phyloP scores from a whole-genome alignment of 805 yeast species.

The Hanseniaspora hatyaiensis region DNA sequence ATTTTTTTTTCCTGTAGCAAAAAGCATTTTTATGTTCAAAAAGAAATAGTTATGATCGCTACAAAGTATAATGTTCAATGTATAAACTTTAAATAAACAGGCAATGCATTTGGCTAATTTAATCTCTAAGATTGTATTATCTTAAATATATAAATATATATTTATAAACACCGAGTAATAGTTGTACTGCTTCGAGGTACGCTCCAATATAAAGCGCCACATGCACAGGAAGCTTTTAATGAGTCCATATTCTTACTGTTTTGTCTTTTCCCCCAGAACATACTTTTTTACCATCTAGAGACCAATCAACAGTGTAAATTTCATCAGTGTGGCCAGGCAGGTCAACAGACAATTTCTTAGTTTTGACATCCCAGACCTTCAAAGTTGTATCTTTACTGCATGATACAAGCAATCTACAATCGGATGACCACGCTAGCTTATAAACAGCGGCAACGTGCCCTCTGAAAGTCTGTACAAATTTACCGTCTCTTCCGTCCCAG shows the following conservation, averaged over 20 bases:
- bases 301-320: constrained; percentile 96
- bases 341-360: constrained; percentile 73
- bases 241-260: constrained; percentile 89
- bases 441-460: constrained; percentile 98
- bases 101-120: no score
- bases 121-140: no score
- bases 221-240: no score
- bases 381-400: constrained; percentile 93
- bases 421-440: constrained; percentile 96
- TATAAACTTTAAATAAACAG: no score
- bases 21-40: no score
- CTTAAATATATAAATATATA: no score
- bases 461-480: constrained; percentile 75
- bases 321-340: constrained; percentile 95
- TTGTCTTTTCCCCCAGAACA: constrained; percentile 98
- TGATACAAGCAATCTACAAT: constrained; percentile 78
- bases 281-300: constrained; percentile 83
- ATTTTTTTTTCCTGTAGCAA: no score
- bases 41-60: no score
- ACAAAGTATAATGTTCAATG: no score
- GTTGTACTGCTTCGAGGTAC: no score
- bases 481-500: constrained; percentile 93
- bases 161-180: no score
- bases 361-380: constrained; percentile 90
- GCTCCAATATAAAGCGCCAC: no score